Evolutionary conservation across 306 rosid species (phyloP).

Genomic region (Dicorynia guianensis): DNA sequence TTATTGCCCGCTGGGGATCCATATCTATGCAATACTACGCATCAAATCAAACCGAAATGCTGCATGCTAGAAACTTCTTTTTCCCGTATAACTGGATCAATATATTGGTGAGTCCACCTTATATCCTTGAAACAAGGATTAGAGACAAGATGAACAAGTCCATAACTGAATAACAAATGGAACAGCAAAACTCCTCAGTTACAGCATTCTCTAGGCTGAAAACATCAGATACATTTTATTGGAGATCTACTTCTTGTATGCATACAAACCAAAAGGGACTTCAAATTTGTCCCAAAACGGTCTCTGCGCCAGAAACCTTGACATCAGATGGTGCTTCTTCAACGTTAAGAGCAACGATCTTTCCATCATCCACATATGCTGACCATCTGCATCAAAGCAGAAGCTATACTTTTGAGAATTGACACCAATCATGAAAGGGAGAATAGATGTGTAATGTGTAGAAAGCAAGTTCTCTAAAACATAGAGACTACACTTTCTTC

Average conservation of each 20-base stretch:
- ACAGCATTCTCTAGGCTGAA: slow-evolving; percentile 14
- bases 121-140: background rate
- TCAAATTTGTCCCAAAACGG: slow-evolving; percentile 85
- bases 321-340: slow-evolving; percentile 97
- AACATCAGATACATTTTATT: slow-evolving; percentile 37
- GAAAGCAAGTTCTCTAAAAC: slow-evolving; percentile 22
- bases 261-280: slow-evolving; percentile 24
- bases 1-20: too few species aligned
- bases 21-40: background rate
- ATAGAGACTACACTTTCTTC: slow-evolving; percentile 2
- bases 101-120: too few species aligned
- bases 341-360: slow-evolving; percentile 72
- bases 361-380: slow-evolving; percentile 89
- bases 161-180: slow-evolving; percentile 12
- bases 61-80: background rate
- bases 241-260: slow-evolving; percentile 11
- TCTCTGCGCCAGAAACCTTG: slow-evolving; percentile 89
- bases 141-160: too few species aligned
- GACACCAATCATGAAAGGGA: slow-evolving; percentile 7
- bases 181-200: slow-evolving; percentile 18
- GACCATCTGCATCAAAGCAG: slow-evolving; percentile 78
- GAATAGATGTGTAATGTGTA: background rate
- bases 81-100: too few species aligned
- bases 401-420: slow-evolving; percentile 31
- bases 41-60: background rate